Base-by-base conservation (phyloP, 306 rosid genomes). In the Lupinus albus region DNA sequence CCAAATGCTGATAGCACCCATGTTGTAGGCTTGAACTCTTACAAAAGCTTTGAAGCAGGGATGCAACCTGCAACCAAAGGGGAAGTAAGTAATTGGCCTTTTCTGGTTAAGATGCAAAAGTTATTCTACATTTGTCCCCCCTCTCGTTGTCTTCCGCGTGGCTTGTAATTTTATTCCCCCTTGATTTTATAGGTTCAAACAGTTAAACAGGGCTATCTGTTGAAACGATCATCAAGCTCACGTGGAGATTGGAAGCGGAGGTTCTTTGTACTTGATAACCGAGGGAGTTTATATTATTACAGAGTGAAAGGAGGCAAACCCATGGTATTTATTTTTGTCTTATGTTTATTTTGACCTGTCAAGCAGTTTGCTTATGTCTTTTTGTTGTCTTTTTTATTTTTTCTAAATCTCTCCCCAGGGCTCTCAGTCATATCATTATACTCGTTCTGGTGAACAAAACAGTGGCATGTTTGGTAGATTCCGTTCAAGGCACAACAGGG, bases 171-270 rank as follows among this genome's bases (percentile, higher is more conserved):
- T 38, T 48, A 64, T 12, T 41, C 4, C 59, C 49, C 67, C 53
- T 46, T 63, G 64, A 61, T 72, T 59, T 65, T 78, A 93, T 78
- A 93, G 99, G 77, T 81, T 78, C 87, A 82, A 78, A 86, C 94
- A 13, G 76, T 85, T 52, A 86, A 88, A 78, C 95, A 93, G 73
- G 99, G 99, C 28, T 93, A 93, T 80, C 89, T 93, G 46, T 80
- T 90, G 77, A 93, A 93, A 73, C 94, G 97, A 56, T 83, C 98
- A 38, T 84, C 99, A 63, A 80, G 80, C 70, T 64, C 41, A 52
- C 87, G 96, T 55, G 98, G 97, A 71, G 96, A 93, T 71, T 93
- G 99, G 99, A 93, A 93, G 78, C 82, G 99, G 67, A 85, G 91
- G 73, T 93, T 90, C 78, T 93, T 93, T 67, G 89, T 85, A 28